Evolutionary conservation across 495 filamentous ascomycete species (phyloP).

Genomic region (Astrocystis sublimbata): DNA sequence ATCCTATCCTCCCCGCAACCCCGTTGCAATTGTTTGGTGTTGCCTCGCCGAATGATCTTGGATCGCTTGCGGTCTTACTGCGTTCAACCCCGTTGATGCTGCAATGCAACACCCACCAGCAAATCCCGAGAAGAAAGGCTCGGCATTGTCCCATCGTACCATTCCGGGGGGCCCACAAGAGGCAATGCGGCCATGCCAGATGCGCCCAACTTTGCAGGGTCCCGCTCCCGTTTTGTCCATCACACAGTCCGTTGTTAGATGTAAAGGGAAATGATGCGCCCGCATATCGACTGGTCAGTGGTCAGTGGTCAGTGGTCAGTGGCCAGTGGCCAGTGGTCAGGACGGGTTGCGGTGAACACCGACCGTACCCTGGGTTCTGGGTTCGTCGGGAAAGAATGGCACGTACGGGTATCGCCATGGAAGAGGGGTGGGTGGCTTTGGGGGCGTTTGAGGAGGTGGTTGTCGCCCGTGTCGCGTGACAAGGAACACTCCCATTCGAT

Average conservation of each 20-base stretch:
- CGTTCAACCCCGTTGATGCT: slow-evolving; percentile 15
- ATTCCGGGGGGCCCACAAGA: slow-evolving; percentile 10
- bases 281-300: too few relatives aligned
- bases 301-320: too few relatives aligned
- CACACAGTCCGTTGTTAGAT: neutral
- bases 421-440: neutral
- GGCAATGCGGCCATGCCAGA: slow-evolving; percentile 1
- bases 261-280: slow-evolving; percentile 3
- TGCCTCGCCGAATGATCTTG: slow-evolving; percentile 9
- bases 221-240: slow-evolving; percentile 4
- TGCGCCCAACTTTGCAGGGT: slow-evolving; percentile 1
- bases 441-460: slow-evolving; percentile 2
- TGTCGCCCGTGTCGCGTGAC: neutral
- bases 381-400: neutral
- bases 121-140: slow-evolving; percentile 19
- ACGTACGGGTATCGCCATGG: neutral
- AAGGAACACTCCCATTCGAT: slow-evolving; percentile 1
- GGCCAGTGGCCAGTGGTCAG: neutral
- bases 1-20: neutral
- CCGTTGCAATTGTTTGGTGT: slow-evolving; percentile 1
- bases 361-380: neutral
- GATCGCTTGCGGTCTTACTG: slow-evolving; percentile 15
- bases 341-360: neutral
- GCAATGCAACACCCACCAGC: slow-evolving; percentile 19
- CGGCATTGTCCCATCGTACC: slow-evolving; percentile 18